Conservation (phyloP, 140 eudicot genomes). For the Oenanthe javanica region DNA sequence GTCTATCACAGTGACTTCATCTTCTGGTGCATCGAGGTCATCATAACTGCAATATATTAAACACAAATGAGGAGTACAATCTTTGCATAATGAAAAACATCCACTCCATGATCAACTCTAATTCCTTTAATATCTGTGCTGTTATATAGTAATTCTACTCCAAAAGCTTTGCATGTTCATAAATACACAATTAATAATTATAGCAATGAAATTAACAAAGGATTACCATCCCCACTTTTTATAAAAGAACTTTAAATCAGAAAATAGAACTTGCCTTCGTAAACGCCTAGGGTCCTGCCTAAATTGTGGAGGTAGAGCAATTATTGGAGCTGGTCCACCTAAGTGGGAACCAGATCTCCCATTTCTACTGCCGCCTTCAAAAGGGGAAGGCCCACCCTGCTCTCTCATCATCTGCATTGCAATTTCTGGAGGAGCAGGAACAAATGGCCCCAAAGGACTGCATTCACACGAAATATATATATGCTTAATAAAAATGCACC, state of each 20-base stretch:
- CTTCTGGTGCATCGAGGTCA: conserved; percentile 97
- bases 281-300: conserved; percentile 95
- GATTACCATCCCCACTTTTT: not conserved
- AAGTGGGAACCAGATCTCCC: conserved; percentile 54
- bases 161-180: not conserved
- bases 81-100: not conserved
- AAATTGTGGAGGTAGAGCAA: conserved; percentile 78
- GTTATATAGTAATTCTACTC: not conserved
- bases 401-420: conserved; percentile 96
- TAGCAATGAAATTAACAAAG: not conserved
- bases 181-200: not conserved
- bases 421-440: conserved; percentile 99
- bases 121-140: not conserved
- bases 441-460: conserved; percentile 98
- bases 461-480: conserved; percentile 9
- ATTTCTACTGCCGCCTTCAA: conserved; percentile 81
- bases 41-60: conserved; percentile 60
- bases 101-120: not conserved
- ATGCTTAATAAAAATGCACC: not conserved
- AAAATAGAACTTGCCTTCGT: conserved; percentile 50
- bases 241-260: not conserved
- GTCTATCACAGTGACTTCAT: conserved; percentile 92
- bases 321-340: conserved; percentile 65
- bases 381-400: conserved; percentile 83
- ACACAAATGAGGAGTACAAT: not conserved